Evolutionary conservation across 2,329 filamentous ascomycete species (phyloP), one percentile per base, ranked within the genome.

Genomic region (Venturia carpophila): DNA sequence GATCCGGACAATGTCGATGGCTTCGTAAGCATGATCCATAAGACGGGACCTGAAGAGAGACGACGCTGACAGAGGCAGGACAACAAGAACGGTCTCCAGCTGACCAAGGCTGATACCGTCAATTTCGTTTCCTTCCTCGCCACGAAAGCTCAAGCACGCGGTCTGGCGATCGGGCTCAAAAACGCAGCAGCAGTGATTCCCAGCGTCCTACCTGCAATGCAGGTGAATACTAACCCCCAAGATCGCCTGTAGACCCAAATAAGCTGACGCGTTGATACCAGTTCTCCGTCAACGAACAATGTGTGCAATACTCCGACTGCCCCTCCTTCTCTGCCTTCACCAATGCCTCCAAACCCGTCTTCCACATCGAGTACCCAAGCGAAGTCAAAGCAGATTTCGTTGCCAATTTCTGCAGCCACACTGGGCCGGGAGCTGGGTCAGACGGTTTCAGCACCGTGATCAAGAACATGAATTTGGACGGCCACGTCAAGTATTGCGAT

Each of bases 1-100:
- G 87, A 90, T 71, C 85, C 87, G 0, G 87, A 90, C 71, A 90
- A 90, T 68, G 81, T 90, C 6, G 87, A 89, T 70, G 86, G 80
- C 2, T 89, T 84, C 71, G 79, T 82, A 70, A 75, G 78, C 77
- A 52, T 39, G 21, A 43, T 41, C 19, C 5, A 64, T 10, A 11
- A 41, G 2, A 13, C n/a, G 10, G 24, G 1, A 7, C 1, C 45
- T 49, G 7, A 9, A 52, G 1, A 52, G 47, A 15, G 9, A 15
- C 4, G 47, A 58, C 4, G 11, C 42, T 63, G 19, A 39, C 43
- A 45, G 9, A 19, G 49, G 61, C 49, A 75, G 74, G 70, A 75
- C 71, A 88, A 89, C 69, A 75, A 84, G 13, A 88, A 86, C 66
- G 87, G 85, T 1, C 77, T 90, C 19, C 76, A 72, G 27, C 78